Evolutionary conservation across 306 rosid species (phyloP), one percentile per base, ranked within the genome.

Genomic region (Trifolium dubium): DNA sequence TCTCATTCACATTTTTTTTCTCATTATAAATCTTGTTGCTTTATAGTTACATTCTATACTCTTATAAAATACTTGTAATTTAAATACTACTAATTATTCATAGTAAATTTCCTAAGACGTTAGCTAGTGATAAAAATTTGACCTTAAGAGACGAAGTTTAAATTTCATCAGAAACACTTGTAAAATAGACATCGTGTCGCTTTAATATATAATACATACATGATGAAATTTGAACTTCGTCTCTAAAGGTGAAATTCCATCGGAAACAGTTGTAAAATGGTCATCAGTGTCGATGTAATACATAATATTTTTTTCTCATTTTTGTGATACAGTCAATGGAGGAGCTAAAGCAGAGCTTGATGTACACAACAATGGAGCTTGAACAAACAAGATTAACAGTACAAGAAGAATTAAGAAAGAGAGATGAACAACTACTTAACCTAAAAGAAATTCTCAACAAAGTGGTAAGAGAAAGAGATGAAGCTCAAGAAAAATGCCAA

Each of bases 391-490:
- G 84, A 66, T 78, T 73, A 13, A 84, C 86, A n/a, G 92, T 84
- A 1, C 93, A 90, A 28, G 98, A 90, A 47, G 96, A 92, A 78
- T 85, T 94, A 3, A 85, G 87, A 64, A 94, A 87, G 72, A 92
- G 90, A 74, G 98, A 94, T 19, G 93, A 92, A n/a, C 93, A 95
- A 58, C 61, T 95, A 0, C 29, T 61, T 5, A 84, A 75, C 60
- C 86, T 90, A 23, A 90, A 84, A 54, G 96, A 88, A 44, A 77
- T 87, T 46, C 87, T 90, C 4, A 85, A 31, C 82, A 90, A 82
- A 70, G 86, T 87, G 68, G 72, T 74, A 6, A 82, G 86, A 75
- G 98, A 95, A 50, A 92, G 91, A 74, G 98, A 95, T 12, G 97
- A 95, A 77, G 97, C 92, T 2, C 89, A 86, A 17, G 92, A 88